A percentile compares a stretch with the other conserved stretches of the same genome.
Conservation (phyloP, 805 yeast species). For the Yarrowia sp. region DNA sequence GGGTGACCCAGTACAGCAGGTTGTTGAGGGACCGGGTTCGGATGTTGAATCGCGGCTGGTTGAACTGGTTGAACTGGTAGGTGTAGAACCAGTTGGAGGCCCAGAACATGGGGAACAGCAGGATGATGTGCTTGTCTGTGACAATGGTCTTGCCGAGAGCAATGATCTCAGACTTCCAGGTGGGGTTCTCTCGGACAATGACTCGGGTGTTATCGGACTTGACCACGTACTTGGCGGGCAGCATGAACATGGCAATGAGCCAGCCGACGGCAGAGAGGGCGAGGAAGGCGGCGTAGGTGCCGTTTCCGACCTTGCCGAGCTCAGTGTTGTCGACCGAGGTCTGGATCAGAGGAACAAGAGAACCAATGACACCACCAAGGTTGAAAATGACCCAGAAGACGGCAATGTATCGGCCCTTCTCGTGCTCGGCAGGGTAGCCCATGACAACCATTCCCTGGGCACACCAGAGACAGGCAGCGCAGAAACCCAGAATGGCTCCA, state of each 20-base stretch:
- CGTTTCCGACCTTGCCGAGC: constrained; percentile 53
- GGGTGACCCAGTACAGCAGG: constrained; percentile 65
- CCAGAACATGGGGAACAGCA: constrained; percentile 67
- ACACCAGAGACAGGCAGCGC: constrained; percentile 65
- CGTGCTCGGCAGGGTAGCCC: constrained; percentile 62
- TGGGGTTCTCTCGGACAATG: constrained; percentile 55
- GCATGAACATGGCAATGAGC: constrained; percentile 55
- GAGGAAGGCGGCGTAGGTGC: constrained; percentile 63
- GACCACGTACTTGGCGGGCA: constrained; percentile 60
- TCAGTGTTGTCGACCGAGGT: constrained; percentile 52
- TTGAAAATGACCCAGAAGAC: constrained; percentile 68
- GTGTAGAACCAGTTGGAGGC: constrained; percentile 73
- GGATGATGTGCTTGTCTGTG: constrained; percentile 56
- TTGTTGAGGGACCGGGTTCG: constrained; percentile 69
- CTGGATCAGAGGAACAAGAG: constrained; percentile 63
- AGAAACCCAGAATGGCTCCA: constrained; percentile 63
- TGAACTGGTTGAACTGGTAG: constrained; percentile 66
- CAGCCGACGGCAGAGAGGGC: constrained; percentile 59
- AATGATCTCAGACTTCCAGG: constrained; percentile 56
- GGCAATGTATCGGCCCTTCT: constrained; percentile 62
- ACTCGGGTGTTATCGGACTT: constrained; percentile 60
- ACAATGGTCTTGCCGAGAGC: constrained; percentile 54
- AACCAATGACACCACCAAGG: constrained; percentile 67
- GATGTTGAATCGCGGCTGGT: constrained; percentile 62
- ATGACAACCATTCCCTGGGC: constrained; percentile 65